A percentile compares a stretch with the other conserved stretches of the same genome.
These are phyloP conservation scores for Fusarium annulatum DNA, from an alignment of 2,329 filamentous ascomycete genomes.

Conservation along the genomic window DNA sequence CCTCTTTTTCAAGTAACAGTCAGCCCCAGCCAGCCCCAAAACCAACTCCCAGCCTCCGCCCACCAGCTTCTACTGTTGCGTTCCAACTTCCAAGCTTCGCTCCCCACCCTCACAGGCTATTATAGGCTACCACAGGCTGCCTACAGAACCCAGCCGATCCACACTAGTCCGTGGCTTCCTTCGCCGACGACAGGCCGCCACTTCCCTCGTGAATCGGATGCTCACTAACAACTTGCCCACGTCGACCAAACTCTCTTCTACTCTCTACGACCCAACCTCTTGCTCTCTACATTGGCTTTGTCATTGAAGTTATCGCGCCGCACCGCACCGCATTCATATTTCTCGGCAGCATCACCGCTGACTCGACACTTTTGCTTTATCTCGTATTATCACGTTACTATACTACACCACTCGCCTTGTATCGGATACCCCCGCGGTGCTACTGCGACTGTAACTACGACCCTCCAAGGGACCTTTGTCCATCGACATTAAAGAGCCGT, in stretches of 20 bases:
- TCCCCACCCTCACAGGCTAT: conserved; percentile 5
- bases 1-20: neutral
- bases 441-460: conserved; percentile 1
- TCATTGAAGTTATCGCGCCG: conserved; percentile 13
- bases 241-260: conserved; percentile 14
- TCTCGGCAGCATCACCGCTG: neutral
- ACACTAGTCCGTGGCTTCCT: conserved; percentile 32
- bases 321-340: conserved; percentile 17
- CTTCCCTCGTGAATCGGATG: conserved; percentile 35
- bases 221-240: conserved; percentile 16
- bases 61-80: conserved; percentile 30
- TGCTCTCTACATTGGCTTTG: conserved; percentile 19
- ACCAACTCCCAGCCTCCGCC: conserved; percentile 28
- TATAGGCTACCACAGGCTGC: neutral
- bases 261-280: conserved; percentile 26
- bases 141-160: conserved; percentile 19
- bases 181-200: conserved; percentile 36
- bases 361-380: neutral
- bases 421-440: conserved; percentile 34
- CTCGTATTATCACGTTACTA: conserved; percentile 19
- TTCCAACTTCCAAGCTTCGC: conserved; percentile 39
- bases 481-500: conserved; percentile 6
- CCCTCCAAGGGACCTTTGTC: conserved; percentile 27
- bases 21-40: conserved; percentile 18
- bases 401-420: conserved; percentile 18